Base-by-base conservation (phyloP, 202 grass and related monocot species). In the Bolboschoenoplectus hybrid region DNA sequence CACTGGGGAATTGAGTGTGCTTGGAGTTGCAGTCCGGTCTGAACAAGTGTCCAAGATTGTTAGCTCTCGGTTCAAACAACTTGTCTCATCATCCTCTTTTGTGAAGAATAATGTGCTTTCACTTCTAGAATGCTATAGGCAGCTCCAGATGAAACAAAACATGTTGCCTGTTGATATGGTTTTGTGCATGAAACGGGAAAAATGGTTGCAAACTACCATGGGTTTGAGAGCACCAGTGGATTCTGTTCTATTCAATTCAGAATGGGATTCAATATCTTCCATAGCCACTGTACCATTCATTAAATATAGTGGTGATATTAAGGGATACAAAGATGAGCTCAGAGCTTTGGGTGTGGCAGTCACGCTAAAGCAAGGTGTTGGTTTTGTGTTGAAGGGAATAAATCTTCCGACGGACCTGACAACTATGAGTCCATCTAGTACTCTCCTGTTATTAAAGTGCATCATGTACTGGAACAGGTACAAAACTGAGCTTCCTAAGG, bases 281-380 rank as follows among this genome's bases (percentile, higher is more conserved):
- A 80, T 97, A 72, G 87, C 91, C 63, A 83, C 19, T 0, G 44
- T 97, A 69, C 91, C 94, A 1, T 88, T 97, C 26, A 91, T 97
- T 80, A 81, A 92, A 86, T 52, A 77, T 63, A 74, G 85, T 26
- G 76, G 84, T n/a, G 85, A 89, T 3, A 81, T 97, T 8, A 51
- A 89, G 85, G 49, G 7, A 26, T 93, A 92, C 43, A 92, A 92
- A 46, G 49, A 89, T 64, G 91, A 88, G 80, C 89, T 97, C 10
- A 75, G 63, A 83, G 63, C 70, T 0, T 62, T 97, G 52, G 85
- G 88, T 65, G 91, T 91, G 20, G 87, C 85, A 77, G 32, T 87
- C 61, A 91, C 88, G 82, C 85, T 36, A 7, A 81, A 87, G 84
- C 1, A 8, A 16, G 90, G 88, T 49, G 80, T 80, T 35, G 81